Base-by-base conservation (phyloP, 192 early-diverging fungal species). In the Chytriomyces confervae region DNA sequence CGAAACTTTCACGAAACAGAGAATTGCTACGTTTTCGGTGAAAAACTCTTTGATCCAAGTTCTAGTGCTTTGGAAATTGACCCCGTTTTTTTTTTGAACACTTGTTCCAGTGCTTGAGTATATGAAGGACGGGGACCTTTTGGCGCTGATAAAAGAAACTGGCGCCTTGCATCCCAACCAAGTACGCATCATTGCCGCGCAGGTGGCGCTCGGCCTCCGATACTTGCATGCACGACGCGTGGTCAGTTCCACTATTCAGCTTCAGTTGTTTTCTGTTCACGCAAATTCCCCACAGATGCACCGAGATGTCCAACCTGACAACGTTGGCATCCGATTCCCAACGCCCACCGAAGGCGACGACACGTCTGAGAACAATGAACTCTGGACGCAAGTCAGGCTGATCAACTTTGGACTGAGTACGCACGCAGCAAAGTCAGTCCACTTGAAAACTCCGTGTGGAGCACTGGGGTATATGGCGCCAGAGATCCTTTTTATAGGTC, bases 271-370 rank as follows among this genome's bases (percentile, higher is more conserved):
- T 36, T 36, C 36, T 36, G 3, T 36, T 36, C 36, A 36, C 36
- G 1, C 4, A 36, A 36, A 36, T 36, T 36, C 0, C 1, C 3
- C 36, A 36, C 36, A 36, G 36, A 36, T 79, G 1, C 81, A 66
- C 62, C 89, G 96, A 61, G 96, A 98, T 81, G 94, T 98, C 77
- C 96, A 98, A 86, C 93, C 92, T 13, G 96, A 98, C 77, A 98
- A 98, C 81, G 86, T 96, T 48, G 72, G 8, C 13, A 74, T 60
- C 82, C 94, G 10, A 94, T 94, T 80, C 86, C 43, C 86, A 90
- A 9, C 53, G 20, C 86, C 87, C 6, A 77, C 69, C 18, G 53
- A 43, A 47, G 11, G 16, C 8, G 11, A 16, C 9, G 66, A 44
- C 16, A 5, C 66, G 8, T 9, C 9, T 10, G 66, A 68, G 4